Evolutionary conservation across 495 filamentous ascomycete genomes (phyloP), one percentile per base, ranked within the genome.

Genomic region (Staphylotrichum longicolle): DNA sequence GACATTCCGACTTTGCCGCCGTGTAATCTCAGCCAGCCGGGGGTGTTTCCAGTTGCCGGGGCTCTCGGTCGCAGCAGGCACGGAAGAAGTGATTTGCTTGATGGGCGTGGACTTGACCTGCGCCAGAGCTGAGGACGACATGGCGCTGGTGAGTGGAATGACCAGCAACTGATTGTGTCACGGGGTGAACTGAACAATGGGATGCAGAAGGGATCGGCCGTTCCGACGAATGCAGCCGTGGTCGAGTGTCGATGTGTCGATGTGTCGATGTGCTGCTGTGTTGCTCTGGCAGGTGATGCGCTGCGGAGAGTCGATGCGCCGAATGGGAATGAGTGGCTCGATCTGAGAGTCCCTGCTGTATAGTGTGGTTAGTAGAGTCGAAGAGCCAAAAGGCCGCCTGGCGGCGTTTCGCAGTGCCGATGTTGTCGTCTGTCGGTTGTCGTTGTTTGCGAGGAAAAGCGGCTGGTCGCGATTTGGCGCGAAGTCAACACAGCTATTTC

Each of bases 31-130:
- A 63, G 87, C 78, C 52, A 96, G 76, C 35, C 85, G 83, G 5
- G 93, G 93, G 73, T 97, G 93, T 62, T 84, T 83, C 93, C 93
- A 97, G 74, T 87, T 90, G 53, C 93, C 93, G 12, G 91, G 79
- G 59, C 77, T 80, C 9, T 77, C 77, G 11, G 68, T 64, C 20
- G 68, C 64, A n/a, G 80, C 72, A 9, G 76, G 63, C 10, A 69
- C 60, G 7, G 74, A 45, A 20, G 73, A 48, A 11, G 75, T 41
- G 52, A 63, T 68, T 57, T 74, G 71, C 35, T 77, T 80, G 58
- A 70, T 68, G 5, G 78, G 82, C 2, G 82, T 85, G 37, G 77
- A 71, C 9, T 51, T 53, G 49, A 33, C 60, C 49, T 33, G 62
- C 51, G 70, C 64, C 54, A 58, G 27, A 14, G 57, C 30, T n/a